Evolutionary conservation across 2,329 filamentous ascomycete genomes (phyloP), one percentile per base, ranked within the genome.

Genomic region (Pseudogymnoascus sp.): DNA sequence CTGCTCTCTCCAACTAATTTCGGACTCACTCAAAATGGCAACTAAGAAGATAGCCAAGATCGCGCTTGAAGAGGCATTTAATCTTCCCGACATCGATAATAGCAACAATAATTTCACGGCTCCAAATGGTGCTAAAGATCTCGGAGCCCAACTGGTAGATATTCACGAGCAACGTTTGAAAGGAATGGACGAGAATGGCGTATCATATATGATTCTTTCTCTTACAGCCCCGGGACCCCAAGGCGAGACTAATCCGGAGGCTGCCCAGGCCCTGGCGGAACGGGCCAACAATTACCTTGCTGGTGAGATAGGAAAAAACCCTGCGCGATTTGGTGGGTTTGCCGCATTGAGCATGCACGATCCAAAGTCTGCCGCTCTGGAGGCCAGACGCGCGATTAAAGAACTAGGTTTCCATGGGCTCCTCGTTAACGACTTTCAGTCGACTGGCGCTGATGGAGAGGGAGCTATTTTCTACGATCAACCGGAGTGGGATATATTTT

Each of bases 51-150:
- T 80, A 11, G 84, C 84, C 64, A 87, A 87, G 65, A 78, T 87
- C 63, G 81, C 81, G 9, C 76, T 87, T 21, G 84, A 87, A 71
- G 84, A 86, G 74, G 83, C 83, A 14, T 86, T 85, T 65, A 81
- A 80, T 65, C 77, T 86, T 8, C 82, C 84, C 60, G 79, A 83
- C 38, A 78, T 85, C 66, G 76, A 80, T 59, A 81, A 86, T 65
- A 81, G 81, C 71, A 83, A 81, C 5, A 75, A 76, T 66, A 85
- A 83, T 82, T 86, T 83, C 83, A 84, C 84, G 1, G 74, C 76
- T 8, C 72, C 87, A 21, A 87, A 86, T 70, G 79, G 78, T 79
- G 63, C 76, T 72, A 21, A 82, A 87, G 71, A 87, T 82, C 66
- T 77, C 73, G 62, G 78, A 80, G 63, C 74, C 80, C 61, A 68